A percentile compares a stretch with the other conserved stretches of the same genome.
Evolutionary conservation across 179 eudicot species (phyloP).

Genomic region (Heliamphora pulchella): DNA sequence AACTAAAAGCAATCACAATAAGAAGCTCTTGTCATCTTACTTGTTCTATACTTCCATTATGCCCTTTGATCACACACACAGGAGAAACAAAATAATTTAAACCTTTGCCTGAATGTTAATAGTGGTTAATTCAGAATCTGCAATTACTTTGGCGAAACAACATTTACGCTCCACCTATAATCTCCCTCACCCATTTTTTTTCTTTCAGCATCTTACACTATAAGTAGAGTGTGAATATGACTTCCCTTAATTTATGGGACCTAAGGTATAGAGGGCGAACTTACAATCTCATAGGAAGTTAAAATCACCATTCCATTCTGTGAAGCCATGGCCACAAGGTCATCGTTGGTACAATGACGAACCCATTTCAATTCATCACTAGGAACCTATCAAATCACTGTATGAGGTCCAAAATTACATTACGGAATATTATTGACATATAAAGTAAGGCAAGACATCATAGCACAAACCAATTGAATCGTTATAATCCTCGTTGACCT

Average conservation of each 20-base stretch:
- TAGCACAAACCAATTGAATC: slow-evolving; percentile 76
- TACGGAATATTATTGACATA: neutral
- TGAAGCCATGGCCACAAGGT: slow-evolving; percentile 94
- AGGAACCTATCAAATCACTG: slow-evolving; percentile 55
- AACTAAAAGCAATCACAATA: slow-evolving; percentile 6
- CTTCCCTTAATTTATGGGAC: too few relatives aligned
- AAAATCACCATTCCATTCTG: slow-evolving; percentile 82
- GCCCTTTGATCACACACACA: neutral
- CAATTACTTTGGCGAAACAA: neutral
- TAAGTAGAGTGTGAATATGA: neutral
- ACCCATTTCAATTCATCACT: slow-evolving; percentile 97
- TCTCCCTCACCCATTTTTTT: neutral
- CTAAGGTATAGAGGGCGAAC: slow-evolving; percentile 18
- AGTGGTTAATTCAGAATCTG: neutral
- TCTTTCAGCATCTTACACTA: neutral
- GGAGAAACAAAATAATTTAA: neutral
- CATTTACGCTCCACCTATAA: neutral
- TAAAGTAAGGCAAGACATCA: neutral
- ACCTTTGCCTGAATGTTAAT: neutral
- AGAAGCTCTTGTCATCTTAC: neutral
- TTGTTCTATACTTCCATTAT: neutral
- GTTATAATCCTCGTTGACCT: slow-evolving; percentile 94
- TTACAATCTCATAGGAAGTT: slow-evolving; percentile 62
- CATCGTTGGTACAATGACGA: slow-evolving; percentile 68
- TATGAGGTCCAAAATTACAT: slow-evolving; percentile 3